These are phyloP conservation scores for Trypanosoma melophagium DNA, from an alignment of 208 protist genomes.

Conservation along the genomic window DNA sequence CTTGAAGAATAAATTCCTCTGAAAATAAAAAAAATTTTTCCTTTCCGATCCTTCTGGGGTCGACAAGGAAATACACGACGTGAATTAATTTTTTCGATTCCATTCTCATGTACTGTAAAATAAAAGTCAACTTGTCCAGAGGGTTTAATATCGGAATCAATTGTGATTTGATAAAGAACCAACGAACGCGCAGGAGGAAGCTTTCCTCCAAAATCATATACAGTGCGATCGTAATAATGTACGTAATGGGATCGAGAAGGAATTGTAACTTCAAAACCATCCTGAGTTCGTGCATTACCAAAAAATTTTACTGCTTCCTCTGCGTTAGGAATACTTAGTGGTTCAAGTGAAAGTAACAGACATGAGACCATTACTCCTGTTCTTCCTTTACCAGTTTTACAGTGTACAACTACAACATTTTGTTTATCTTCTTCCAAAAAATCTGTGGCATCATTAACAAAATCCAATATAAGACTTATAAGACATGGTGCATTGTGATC, in stretches of 20 bases:
- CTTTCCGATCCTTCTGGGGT: constrained; percentile 21
- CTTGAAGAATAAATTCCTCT: constrained; percentile 20
- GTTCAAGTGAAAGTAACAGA: constrained; percentile 51
- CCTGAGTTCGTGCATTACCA: constrained; percentile 48
- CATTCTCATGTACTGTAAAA: constrained; percentile 37
- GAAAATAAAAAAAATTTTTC: constrained; percentile 39
- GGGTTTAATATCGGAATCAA: constrained; percentile 27
- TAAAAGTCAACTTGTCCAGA: constrained; percentile 36
- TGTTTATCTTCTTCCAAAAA: constrained; percentile 59
- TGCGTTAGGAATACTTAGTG: constrained; percentile 33
- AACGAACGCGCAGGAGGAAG: constrained; percentile 18
- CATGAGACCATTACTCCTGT: constrained; percentile 95
- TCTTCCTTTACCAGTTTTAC: constrained; percentile 96
- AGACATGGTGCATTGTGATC: constrained; percentile 93
- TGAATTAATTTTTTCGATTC: constrained; percentile 38
- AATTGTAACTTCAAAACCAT: constrained; percentile 86
- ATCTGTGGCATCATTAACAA: constrained; percentile 52
- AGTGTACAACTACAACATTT: constrained; percentile 93
- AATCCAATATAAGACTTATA: constrained; percentile 78
- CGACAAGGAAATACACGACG: constrained; percentile 35
- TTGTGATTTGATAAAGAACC: constrained; percentile 22
- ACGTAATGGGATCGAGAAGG: constrained; percentile 72
- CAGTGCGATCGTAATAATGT: constrained; percentile 38
- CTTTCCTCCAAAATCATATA: constrained; percentile 28
- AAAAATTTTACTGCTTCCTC: constrained; percentile 66